A percentile compares a stretch with the other conserved stretches of the same genome.
Evolutionary conservation across 1,284 basidiomycete species (phyloP).

Genomic region (Rhodotorula mucilaginosa): DNA sequence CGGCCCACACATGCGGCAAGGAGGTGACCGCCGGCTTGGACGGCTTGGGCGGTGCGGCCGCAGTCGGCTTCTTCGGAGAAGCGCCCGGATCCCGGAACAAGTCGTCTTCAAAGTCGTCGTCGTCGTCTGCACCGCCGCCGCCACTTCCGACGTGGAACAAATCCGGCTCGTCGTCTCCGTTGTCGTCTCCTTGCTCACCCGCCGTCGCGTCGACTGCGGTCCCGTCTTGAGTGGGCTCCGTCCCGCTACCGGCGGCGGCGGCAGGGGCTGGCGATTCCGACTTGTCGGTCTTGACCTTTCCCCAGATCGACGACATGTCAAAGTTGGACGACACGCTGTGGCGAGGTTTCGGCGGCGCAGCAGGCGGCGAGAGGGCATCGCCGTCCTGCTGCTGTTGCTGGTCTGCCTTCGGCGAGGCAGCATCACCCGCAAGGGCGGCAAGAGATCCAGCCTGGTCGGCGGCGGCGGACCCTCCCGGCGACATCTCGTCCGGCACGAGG

Average conservation of each 20-base stretch:
- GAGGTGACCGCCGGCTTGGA: conserved; percentile 5
- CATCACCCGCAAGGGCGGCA: neutral
- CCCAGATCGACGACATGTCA: conserved; percentile 41
- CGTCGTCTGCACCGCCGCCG: neutral
- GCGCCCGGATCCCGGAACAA: conserved; percentile 25
- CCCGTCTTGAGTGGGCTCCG: no score
- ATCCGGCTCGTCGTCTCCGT: conserved; percentile 14
- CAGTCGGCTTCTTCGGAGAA: conserved; percentile 19
- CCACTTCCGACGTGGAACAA: conserved; percentile 1
- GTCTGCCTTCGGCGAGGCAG: conserved; percentile 2
- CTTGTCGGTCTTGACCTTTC: conserved; percentile 27
- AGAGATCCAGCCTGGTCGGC: conserved; percentile 9
- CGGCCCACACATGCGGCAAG: conserved; percentile 39
- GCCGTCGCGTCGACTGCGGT: no score
- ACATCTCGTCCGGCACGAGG: neutral
- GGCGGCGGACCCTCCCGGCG: neutral
- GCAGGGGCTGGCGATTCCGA: neutral
- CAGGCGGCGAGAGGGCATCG: conserved; percentile 7
- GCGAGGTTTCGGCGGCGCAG: conserved; percentile 12
- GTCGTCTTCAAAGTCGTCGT: conserved; percentile 34
- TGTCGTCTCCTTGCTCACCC: neutral
- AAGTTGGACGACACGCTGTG: conserved; percentile 24
- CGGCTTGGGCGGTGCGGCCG: neutral
- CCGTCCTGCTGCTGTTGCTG: conserved; percentile 6
- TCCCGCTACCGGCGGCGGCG: neutral